phyloP scores from a whole-genome alignment of 1,284 basidiomycete species.

The Tilletia indica region DNA sequence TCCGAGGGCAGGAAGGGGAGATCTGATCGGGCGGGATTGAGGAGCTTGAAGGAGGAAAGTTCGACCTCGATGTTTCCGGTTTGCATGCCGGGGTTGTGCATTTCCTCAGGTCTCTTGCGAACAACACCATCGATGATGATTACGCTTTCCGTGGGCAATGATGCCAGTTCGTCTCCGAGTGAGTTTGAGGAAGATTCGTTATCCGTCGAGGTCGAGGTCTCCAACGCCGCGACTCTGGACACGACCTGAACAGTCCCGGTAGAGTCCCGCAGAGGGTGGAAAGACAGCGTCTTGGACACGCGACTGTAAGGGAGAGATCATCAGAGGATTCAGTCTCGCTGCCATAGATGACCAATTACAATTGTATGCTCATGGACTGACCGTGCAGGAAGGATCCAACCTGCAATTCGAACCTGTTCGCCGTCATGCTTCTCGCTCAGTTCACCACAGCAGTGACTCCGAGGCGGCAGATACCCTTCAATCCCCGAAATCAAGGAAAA shows the following conservation, averaged over 20 bases:
- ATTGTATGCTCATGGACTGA: constrained; percentile 44
- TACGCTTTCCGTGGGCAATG: constrained; percentile 65
- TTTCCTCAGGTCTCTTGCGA: constrained; percentile 65
- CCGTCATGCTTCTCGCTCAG: constrained; percentile 65
- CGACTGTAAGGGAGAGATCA: not conserved
- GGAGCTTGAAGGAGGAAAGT: constrained; percentile 6
- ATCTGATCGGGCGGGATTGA: constrained; percentile 33
- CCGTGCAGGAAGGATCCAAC: constrained; percentile 75
- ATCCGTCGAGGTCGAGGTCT: not conserved
- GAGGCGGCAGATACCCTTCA: constrained; percentile 57
- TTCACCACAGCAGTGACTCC: constrained; percentile 69
- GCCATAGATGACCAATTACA: too few species aligned
- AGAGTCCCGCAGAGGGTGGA: constrained; percentile 76
- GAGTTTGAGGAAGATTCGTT: constrained; percentile 22
- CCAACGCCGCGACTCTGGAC: constrained; percentile 56
- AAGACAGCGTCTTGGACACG: constrained; percentile 67
- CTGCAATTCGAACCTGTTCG: constrained; percentile 68
- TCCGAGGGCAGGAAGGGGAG: constrained; percentile 44
- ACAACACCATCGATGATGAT: constrained; percentile 74
- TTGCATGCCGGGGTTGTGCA: constrained; percentile 60
- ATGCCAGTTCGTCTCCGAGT: constrained; percentile 49
- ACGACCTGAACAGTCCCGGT: constrained; percentile 76
- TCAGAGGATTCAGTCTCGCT: too few species aligned
- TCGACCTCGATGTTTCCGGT: constrained; percentile 26
- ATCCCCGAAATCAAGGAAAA: too few species aligned